Base-by-base conservation (phyloP, 768 basidiomycete genomes). In the Boletales sp. region DNA sequence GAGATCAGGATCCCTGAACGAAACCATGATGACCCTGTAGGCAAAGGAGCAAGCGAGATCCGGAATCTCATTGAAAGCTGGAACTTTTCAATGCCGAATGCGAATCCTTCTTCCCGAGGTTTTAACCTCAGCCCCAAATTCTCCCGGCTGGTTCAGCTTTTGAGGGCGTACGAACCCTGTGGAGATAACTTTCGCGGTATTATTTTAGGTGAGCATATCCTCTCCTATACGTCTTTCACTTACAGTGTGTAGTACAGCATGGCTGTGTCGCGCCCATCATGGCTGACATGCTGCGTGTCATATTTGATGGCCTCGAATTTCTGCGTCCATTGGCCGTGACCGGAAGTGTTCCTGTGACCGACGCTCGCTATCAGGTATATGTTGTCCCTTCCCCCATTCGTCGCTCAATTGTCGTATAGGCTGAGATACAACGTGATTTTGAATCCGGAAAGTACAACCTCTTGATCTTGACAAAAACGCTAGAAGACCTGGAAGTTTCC, bases 71-170 rank as follows among this genome's bases (percentile, higher is more conserved):
- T 89, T 37, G 78, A 77, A 59, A 77, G 84, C 53, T 86, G 81
- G 82, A 66, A 73, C 14, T 87, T 82, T 59, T 70, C 77, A 7
- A 79, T 83, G 74, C 85, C 86, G 12, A 84, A 84, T 50, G 63
- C 80, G 8, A 77, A 84, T 57, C 57, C 74, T 1, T 72, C 70
- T 21, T 86, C 84, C 7, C 67, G 68, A 46, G 74, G 80, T 6
- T 83, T 80, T 60, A 90, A 90, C 57, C 78, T 87, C 15, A 80
- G 83, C 0, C 80, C 79, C 1, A 90, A 91, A 52, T 81, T 90
- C 52, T 57, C 76, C 37, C 78, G 72, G 55, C 62, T 91, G 21
- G 69, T 84, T 3, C 77, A 87, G 41, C 67, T 82, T 39, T 70
- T 91, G 37, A 75, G 75, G 49, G 73, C 77, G 1, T 84, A 77